Base-by-base conservation (phyloP, 176 grass and related monocot genomes). In the Triticum timopheevii region DNA sequence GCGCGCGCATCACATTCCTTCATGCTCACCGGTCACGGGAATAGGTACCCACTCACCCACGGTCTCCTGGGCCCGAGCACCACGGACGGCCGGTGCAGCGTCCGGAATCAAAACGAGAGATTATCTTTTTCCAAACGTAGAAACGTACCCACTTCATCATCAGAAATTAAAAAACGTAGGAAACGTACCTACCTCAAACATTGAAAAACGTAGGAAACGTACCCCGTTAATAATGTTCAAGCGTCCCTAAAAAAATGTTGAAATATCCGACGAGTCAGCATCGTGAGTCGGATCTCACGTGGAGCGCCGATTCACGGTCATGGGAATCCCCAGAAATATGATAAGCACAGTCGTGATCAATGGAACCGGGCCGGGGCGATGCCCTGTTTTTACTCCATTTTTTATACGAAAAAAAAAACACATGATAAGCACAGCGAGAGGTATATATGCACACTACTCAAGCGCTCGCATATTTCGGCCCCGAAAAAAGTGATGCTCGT, bases 201-300 rank as follows among this genome's bases (percentile, higher is more conserved):
- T 39, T 8, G 8, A 39, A 42, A 42, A 42, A 42, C 40, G 40
- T 42, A 42, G 40, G 10, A 10, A 10, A 42, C 40, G 40, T 42
- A 42, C 40, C 40, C 40, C 38, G 5, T 6, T 35, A 35, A 35
- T 35, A 35, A 35, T 35, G 34, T 35, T 35, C 34, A 35, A 36
- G 35, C 7, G 7, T 36, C 38, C 38, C 7, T 9, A 39, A 39
- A 8, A 28, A 67, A 31, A 16, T 24, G 23, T n/a, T 27, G 1
- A 11, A 3, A 65, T 28, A 65, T 0, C 62, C 24, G 11, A 4
- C 10, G 17, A 19, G 68, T 39, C 33, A 38, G 67, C 67, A 4
- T 38, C 67, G 35, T 38, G 68, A 71, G 31, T 72, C 69, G 69
- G 69, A 72, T 72, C 69, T 27, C 23, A 45, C 42, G 72, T 75